These are phyloP conservation scores for Nemania sp. DNA, from an alignment of 2,329 filamentous ascomycete species.

Conservation along the genomic window DNA sequence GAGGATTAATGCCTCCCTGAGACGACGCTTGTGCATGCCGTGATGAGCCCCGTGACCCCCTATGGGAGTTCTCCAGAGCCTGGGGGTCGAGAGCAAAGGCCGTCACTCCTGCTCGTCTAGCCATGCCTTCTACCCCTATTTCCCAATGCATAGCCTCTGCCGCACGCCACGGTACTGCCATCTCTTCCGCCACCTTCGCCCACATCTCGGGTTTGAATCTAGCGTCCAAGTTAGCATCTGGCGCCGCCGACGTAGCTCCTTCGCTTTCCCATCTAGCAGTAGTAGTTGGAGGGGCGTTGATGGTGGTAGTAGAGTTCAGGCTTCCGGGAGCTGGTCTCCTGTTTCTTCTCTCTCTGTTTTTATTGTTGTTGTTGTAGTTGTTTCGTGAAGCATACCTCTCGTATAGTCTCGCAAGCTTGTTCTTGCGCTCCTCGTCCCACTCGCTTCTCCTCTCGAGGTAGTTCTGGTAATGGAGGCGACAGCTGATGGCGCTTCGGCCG, in stretches of 20 bases:
- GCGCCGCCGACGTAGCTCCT: slow-evolving; percentile 1
- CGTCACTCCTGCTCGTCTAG: slow-evolving; percentile 83
- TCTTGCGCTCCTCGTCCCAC: slow-evolving; percentile 98
- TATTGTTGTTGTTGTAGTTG: not conserved
- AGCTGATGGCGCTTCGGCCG: slow-evolving; percentile 91
- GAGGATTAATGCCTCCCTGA: slow-evolving; percentile 51
- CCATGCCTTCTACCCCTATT: slow-evolving; percentile 92
- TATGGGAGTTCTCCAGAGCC: slow-evolving; percentile 51
- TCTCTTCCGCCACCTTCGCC: slow-evolving; percentile 92
- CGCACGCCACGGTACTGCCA: slow-evolving; percentile 92
- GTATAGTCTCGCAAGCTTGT: slow-evolving; percentile 91
- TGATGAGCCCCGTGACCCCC: slow-evolving; percentile 46
- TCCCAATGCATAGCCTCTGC: slow-evolving; percentile 99
- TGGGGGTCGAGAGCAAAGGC: slow-evolving; percentile 75
- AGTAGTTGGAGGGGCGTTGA: not conserved
- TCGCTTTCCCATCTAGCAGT: not conserved
- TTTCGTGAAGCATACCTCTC: slow-evolving; percentile 71
- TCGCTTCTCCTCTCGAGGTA: slow-evolving; percentile 91
- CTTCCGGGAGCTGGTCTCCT: slow-evolving; percentile 6
- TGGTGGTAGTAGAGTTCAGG: slow-evolving; percentile 8
- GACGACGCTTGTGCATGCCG: slow-evolving; percentile 50
- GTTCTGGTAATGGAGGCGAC: slow-evolving; percentile 94
- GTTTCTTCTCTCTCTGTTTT: no score
- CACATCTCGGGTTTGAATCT: slow-evolving; percentile 99
- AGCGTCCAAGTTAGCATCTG: slow-evolving; percentile 35